phyloP scores from a whole-genome alignment of 495 filamentous ascomycete genomes.

The Aspergillus sparsus region DNA sequence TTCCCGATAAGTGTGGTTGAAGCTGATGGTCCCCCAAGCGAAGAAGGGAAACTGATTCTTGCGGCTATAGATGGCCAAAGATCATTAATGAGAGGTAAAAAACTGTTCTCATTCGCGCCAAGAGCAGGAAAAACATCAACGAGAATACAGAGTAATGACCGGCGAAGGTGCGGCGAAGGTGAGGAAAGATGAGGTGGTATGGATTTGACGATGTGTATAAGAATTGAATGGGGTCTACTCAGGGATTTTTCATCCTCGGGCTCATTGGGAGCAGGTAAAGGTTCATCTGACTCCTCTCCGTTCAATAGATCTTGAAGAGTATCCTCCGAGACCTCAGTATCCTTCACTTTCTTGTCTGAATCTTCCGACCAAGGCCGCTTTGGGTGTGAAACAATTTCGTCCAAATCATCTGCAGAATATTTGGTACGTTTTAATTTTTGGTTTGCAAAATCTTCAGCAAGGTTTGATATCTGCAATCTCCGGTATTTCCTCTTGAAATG shows the following conservation, averaged over 20 bases:
- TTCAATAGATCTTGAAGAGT: constrained; percentile 36
- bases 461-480: constrained; percentile 36
- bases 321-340: constrained; percentile 31
- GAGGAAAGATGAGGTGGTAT: constrained; percentile 87
- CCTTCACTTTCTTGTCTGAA: constrained; percentile 30
- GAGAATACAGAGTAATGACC: constrained; percentile 73
- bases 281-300: constrained; percentile 40
- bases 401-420: constrained; percentile 30
- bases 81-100: constrained; percentile 84
- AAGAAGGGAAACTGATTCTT: constrained; percentile 57
- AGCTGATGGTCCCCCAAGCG: constrained; percentile 25
- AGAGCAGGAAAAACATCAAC: constrained; percentile 66
- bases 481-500: constrained; percentile 44
- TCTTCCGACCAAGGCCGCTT: constrained; percentile 40
- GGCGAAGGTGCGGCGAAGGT: constrained; percentile 73
- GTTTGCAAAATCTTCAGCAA: constrained; percentile 39
- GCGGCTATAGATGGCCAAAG: constrained; percentile 79
- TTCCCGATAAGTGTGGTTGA: constrained; percentile 32
- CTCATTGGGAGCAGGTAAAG: constrained; percentile 45
- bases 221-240: constrained; percentile 58
- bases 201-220: constrained; percentile 66
- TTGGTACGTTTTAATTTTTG: constrained; percentile 42
- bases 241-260: constrained; percentile 58
- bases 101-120: constrained; percentile 71
- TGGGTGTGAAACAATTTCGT: constrained; percentile 37